Evolutionary conservation across 164 flowering plant species (phyloP).

Genomic region (Vitis labrusca): DNA sequence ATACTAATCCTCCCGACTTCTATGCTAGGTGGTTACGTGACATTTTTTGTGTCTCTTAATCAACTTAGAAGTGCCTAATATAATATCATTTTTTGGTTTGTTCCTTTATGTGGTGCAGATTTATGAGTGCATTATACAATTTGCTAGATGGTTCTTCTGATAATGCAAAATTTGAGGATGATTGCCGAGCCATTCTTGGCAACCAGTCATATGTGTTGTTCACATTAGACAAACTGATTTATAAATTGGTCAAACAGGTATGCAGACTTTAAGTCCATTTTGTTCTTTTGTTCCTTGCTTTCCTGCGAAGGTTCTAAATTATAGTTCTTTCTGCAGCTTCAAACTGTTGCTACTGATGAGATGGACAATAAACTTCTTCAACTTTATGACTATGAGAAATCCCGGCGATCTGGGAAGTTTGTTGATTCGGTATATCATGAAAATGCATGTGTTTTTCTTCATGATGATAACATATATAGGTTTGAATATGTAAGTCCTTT

Average conservation of each 20-base stretch:
- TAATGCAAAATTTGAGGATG: conserved; percentile 71
- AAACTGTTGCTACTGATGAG: conserved; percentile 59
- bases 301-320: conserved; percentile 5
- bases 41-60: background rate
- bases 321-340: conserved; percentile 48
- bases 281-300: conserved; percentile 1
- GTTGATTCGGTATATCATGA: conserved; percentile 61
- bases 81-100: background rate
- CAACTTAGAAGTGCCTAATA: background rate
- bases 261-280: background rate
- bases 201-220: conserved; percentile 72
- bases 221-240: conserved; percentile 67
- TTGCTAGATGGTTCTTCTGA: conserved; percentile 73
- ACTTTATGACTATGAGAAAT: conserved; percentile 57
- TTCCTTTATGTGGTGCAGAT: conserved; percentile 34
- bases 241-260: conserved; percentile 70
- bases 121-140: conserved; percentile 51
- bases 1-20: conserved; percentile 31
- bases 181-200: conserved; percentile 66
- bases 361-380: conserved; percentile 62
- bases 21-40: conserved; percentile 41
- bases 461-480: conserved; percentile 62
- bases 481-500: conserved; percentile 51
- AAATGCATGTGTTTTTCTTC: conserved; percentile 57
- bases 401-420: conserved; percentile 46